These are phyloP conservation scores for Penicillium arizonense DNA, from an alignment of 495 filamentous ascomycete genomes.

Conservation along the genomic window DNA sequence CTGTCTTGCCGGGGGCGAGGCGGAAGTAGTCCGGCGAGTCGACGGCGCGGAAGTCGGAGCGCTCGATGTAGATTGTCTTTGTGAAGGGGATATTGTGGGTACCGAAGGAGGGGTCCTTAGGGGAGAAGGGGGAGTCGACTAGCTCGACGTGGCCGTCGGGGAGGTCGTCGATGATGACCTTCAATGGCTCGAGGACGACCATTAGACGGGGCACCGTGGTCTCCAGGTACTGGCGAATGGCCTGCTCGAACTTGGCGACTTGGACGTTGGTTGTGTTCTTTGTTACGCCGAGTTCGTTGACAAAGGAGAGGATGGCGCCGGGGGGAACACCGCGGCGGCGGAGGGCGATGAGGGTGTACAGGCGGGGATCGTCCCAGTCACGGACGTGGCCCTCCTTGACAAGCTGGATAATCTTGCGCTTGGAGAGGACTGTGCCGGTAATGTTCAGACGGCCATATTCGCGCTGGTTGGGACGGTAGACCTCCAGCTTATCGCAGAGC, in stretches of 20 bases:
- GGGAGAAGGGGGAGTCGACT: conserved; percentile 56
- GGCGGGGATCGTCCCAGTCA: conserved; percentile 85
- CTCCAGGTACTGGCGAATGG: conserved; percentile 79
- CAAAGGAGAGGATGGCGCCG: conserved; percentile 80
- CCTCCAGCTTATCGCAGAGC: conserved; percentile 71
- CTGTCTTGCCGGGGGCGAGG: conserved; percentile 83
- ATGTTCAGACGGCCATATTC: conserved; percentile 79
- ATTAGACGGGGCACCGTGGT: conserved; percentile 79
- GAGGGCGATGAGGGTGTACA: conserved; percentile 86
- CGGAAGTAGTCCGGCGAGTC: conserved; percentile 90
- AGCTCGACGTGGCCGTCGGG: conserved; percentile 63
- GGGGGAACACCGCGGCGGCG: conserved; percentile 81
- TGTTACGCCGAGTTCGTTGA: conserved; percentile 86
- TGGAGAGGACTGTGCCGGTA: conserved; percentile 77
- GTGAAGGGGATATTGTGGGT: conserved; percentile 69
- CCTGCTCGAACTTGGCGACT: conserved; percentile 71
- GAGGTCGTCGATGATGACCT: conserved; percentile 70
- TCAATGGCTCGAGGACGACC: conserved; percentile 72
- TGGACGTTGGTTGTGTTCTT: conserved; percentile 72
- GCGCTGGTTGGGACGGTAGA: conserved; percentile 85
- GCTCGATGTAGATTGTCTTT: conserved; percentile 88
- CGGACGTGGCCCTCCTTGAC: conserved; percentile 71
- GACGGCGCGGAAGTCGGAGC: conserved; percentile 84
- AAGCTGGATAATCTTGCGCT: conserved; percentile 75
- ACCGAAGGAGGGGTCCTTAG: conserved; percentile 56